phyloP scores from a whole-genome alignment of 176 grass and related monocot species.

The Triticum urartu region DNA sequence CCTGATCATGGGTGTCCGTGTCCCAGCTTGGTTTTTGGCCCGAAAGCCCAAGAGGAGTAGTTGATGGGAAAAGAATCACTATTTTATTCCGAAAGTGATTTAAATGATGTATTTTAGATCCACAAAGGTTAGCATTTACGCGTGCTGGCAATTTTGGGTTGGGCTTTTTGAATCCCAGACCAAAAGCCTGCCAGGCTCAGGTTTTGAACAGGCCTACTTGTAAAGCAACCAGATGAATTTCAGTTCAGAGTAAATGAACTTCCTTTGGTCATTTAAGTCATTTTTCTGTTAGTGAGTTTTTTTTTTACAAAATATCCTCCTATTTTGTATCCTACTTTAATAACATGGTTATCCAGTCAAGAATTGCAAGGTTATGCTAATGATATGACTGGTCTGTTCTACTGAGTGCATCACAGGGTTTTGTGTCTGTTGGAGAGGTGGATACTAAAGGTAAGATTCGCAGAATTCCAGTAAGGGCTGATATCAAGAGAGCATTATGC shows the following conservation, averaged over 20 bases:
- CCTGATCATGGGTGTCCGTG: neutral
- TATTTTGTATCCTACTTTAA: constrained; percentile 22
- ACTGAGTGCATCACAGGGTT: constrained; percentile 54
- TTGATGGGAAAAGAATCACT: neutral
- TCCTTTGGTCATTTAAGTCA: neutral
- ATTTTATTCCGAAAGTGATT: neutral
- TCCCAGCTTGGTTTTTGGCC: neutral
- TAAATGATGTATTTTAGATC: neutral
- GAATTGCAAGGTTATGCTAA: constrained; percentile 23
- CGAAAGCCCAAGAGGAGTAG: neutral
- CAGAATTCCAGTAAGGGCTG: constrained; percentile 71
- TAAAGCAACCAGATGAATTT: constrained; percentile 8
- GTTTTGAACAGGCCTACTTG: neutral
- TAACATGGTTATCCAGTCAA: neutral
- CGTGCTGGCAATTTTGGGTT: neutral
- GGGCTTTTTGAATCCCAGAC: neutral
- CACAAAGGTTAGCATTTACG: neutral
- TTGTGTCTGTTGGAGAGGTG: constrained; percentile 77
- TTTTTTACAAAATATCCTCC: neutral
- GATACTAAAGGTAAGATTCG: constrained; percentile 68
- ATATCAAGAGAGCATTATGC: constrained; percentile 76
- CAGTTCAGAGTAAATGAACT: neutral
- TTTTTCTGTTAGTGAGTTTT: neutral
- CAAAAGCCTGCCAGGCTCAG: neutral
- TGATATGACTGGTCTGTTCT: constrained; percentile 15